A percentile compares a stretch with the other conserved stretches of the same genome.
Evolutionary conservation across 495 filamentous ascomycete species (phyloP).

Genomic region (Aspergillus sclerotiicarbonarius): DNA sequence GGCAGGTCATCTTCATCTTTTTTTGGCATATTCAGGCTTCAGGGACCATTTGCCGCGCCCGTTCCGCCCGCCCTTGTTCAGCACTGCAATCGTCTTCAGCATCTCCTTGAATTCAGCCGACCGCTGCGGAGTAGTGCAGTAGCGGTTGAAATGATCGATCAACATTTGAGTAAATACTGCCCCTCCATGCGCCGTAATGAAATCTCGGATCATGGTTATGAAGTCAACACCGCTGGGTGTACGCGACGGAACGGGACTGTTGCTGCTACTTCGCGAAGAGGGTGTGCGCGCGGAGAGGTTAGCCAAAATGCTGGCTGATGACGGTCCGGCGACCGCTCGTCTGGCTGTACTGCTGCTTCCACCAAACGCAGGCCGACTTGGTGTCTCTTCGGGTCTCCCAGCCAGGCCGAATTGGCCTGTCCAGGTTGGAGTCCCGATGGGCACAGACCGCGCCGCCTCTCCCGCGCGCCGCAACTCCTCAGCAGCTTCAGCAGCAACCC

Average conservation of each 20-base stretch:
- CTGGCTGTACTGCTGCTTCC: conserved; percentile 32
- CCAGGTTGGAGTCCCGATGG: conserved; percentile 89
- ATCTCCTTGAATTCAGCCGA: conserved; percentile 63
- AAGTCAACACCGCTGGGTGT: conserved; percentile 54
- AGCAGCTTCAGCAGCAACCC: conserved; percentile 74
- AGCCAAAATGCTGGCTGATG: conserved; percentile 57
- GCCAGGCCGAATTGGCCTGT: conserved; percentile 78
- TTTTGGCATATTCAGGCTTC: conserved; percentile 54
- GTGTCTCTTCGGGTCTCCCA: conserved; percentile 51
- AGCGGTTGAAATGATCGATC: conserved; percentile 76
- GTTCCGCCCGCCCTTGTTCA: conserved; percentile 52
- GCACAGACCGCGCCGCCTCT: conserved; percentile 65
- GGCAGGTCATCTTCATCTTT: neutral
- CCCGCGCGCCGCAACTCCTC: conserved; percentile 68
- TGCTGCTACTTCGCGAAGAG: conserved; percentile 32
- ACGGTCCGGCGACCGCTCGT: conserved; percentile 42
- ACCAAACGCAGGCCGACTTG: conserved; percentile 17
- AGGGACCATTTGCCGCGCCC: conserved; percentile 61
- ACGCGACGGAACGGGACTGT: conserved; percentile 21
- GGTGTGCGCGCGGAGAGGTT: conserved; percentile 48
- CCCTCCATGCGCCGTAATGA: conserved; percentile 68
- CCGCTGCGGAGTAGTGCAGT: conserved; percentile 51
- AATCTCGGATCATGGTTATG: conserved; percentile 70
- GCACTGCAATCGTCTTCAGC: conserved; percentile 55
- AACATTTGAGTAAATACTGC: conserved; percentile 70